Evolutionary conservation across 345 rosid species (phyloP), one percentile per base, ranked within the genome.

Genomic region (Populus davidiana): DNA sequence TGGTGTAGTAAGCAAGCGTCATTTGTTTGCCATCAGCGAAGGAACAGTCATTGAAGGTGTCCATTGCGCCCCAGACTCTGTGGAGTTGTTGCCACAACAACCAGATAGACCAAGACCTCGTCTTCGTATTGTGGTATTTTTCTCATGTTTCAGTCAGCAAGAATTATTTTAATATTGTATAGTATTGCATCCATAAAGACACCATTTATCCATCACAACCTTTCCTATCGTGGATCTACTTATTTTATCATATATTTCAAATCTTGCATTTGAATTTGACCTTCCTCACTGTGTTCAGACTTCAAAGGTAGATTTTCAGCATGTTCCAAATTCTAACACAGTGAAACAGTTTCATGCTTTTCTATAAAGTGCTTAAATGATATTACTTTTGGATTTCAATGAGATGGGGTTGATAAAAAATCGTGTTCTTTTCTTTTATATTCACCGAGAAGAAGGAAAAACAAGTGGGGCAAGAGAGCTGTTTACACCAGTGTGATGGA

Each of bases 51-150:
- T 96, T 74, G 97, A 93, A 23, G 97, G 96, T 69, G 79, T 87
- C 67, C 96, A 80, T 59, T 93, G 99, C 84, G 85, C 83, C 69
- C 99, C 99, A 25, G 99, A 93, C 79, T 89, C 87, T 69, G 96
- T 96, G 79, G 99, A 93, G 88, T 72, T 93, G 81, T 85, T 96
- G 77, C 94, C 97, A 17, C 82, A 78, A 67, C 96, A 96, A 79
- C 91, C 91, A 75, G 92, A 91, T 80, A 80, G 81, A 66, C 78
- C 90, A 41, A 88, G 92, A 86, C 88, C 83, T 79, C 90, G 98
- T 41, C 85, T 96, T 76, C 94, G 96, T 63, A 87, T 96, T 56
- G 94, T 96, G 97, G 99, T 96, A 90, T 35, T 44, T 79, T 5
- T 73, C 31, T 25, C 74, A 69, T 77, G 36, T 69, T 76, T n/a